These are phyloP conservation scores for Hydrangea macrophylla DNA, from an alignment of 148 eudicot genomes.

Conservation along the genomic window DNA sequence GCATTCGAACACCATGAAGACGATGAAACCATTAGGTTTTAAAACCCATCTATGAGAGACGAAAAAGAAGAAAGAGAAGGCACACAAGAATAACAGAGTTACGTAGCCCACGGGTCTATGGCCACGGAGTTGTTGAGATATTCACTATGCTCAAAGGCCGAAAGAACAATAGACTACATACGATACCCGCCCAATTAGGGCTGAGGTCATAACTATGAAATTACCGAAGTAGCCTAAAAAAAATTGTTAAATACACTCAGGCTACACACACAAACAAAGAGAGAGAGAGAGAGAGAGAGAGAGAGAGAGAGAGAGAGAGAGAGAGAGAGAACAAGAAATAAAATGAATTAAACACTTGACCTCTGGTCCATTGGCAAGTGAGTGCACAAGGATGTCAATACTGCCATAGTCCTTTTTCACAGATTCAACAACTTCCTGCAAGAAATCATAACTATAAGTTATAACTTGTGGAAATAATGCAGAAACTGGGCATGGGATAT, in stretches of 20 bases:
- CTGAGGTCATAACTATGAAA: too few relatives aligned
- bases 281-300: neutral
- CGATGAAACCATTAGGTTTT: neutral
- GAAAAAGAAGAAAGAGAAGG: too few relatives aligned
- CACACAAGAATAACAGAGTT: too few relatives aligned
- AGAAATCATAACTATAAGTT: slow-evolving; percentile 4
- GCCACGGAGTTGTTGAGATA: too few relatives aligned
- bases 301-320: neutral
- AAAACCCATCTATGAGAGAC: too few relatives aligned
- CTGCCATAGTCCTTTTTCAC: slow-evolving; percentile 90
- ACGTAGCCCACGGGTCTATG: too few relatives aligned
- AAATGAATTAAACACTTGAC: slow-evolving; percentile 24
- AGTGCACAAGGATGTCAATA: slow-evolving; percentile 96
- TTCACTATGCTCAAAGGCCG: too few relatives aligned
- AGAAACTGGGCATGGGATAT: too few relatives aligned
- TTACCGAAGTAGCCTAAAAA: too few relatives aligned
- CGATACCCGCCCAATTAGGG: too few relatives aligned
- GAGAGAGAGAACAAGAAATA: neutral
- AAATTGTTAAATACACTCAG: neutral
- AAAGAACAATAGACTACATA: too few relatives aligned
- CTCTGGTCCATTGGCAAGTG: slow-evolving; percentile 99
- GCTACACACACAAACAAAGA: neutral
- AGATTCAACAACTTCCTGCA: slow-evolving; percentile 87
- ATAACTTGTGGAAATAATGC: too few relatives aligned
- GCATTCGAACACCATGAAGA: neutral